Evolutionary conservation across 2,329 filamentous ascomycete genomes (phyloP), one percentile per base, ranked within the genome.

Genomic region (Fusarium subglutinans): DNA sequence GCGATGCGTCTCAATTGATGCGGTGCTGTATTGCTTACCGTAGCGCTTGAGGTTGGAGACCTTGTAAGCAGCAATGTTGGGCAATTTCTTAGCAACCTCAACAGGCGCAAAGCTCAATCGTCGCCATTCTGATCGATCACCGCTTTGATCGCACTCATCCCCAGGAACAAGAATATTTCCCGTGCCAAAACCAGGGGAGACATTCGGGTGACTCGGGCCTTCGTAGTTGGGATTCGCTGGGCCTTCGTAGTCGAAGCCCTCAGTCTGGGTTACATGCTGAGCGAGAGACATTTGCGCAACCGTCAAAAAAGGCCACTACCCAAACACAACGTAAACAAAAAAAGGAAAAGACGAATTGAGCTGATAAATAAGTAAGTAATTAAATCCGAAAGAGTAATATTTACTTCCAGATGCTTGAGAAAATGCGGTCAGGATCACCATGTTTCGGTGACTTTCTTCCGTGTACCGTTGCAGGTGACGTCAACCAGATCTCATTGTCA

Each of bases 181-280:
- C 0, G 62, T 55, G 3, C 55, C 58, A 8, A 66, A 70, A 1
- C 48, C 53, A 8, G 43, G 53, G 2, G 28, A 51, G 9, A 63
- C 33, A 11, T 4, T 61, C 3, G 50, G 54, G 14, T 57, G 47
- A 15, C 51, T 38, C n/a, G 56, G 60, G n/a, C 47, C 67, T 59
- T 73, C 70, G 2, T 73, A 74, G 8, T 62, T 73, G 62, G 68
- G 62, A 61, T 74, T 59, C 56, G 77, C 68, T 75, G 73, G 76
- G 57, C 76, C 75, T 68, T 81, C 80, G 54, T 83, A 83, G 69
- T 85, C 84, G 69, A 84, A 82, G 69, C 84, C 84, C 77, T 85
- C 82, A 13, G 62, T 60, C 54, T 82, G 80, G 22, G 82, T 84
- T 61, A 84, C 82, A 77, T 84, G 83, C 70, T 84, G 83, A 72